Evolutionary conservation across 805 yeast species (phyloP).

Genomic region (Pichia gijzeniarum): DNA sequence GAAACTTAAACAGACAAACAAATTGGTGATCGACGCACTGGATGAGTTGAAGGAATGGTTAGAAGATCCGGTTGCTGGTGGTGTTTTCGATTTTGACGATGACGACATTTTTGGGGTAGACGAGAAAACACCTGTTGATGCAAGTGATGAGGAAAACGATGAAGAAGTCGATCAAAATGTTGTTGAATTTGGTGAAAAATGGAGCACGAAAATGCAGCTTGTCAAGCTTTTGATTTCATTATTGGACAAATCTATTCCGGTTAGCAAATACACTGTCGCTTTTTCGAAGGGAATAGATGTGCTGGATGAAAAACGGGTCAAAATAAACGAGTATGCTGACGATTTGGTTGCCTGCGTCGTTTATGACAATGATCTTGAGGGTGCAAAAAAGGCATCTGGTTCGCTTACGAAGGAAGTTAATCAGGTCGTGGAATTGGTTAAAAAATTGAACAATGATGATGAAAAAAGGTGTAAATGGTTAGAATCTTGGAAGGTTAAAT

Average conservation of each 20-base stretch:
- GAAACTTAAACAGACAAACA: conserved; percentile 39
- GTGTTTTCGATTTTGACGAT: conserved; percentile 29
- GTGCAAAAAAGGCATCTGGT: conserved; percentile 20
- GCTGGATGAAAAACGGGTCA: conserved; percentile 37
- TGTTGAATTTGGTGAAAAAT: conserved; percentile 34
- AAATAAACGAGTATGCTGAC: conserved; percentile 45
- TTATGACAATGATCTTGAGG: conserved; percentile 36
- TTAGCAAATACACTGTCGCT: conserved; percentile 19
- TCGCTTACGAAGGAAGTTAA: conserved; percentile 20
- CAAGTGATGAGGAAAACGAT: conserved; percentile 24
- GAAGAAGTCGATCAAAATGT: conserved; percentile 19
- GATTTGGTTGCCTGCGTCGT: conserved; percentile 52
- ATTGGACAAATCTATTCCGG: conserved; percentile 51
- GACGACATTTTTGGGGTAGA: conserved; percentile 43
- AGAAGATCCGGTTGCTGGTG: conserved; percentile 42
- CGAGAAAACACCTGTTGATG: conserved; percentile 14
- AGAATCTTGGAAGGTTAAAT: conserved; percentile 46
- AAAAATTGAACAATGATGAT: conserved; percentile 41
- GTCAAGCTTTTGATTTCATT: conserved; percentile 54
- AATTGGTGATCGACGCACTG: conserved; percentile 53
- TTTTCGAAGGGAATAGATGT: conserved; percentile 41
- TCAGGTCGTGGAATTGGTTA: conserved; percentile 34
- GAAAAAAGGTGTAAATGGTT: conserved; percentile 55
- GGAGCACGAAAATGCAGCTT: conserved; percentile 50
- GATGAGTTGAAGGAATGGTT: conserved; percentile 67